Evolutionary conservation across 2,329 filamentous ascomycete genomes (phyloP).

Genomic region (Aspergillus unguis): DNA sequence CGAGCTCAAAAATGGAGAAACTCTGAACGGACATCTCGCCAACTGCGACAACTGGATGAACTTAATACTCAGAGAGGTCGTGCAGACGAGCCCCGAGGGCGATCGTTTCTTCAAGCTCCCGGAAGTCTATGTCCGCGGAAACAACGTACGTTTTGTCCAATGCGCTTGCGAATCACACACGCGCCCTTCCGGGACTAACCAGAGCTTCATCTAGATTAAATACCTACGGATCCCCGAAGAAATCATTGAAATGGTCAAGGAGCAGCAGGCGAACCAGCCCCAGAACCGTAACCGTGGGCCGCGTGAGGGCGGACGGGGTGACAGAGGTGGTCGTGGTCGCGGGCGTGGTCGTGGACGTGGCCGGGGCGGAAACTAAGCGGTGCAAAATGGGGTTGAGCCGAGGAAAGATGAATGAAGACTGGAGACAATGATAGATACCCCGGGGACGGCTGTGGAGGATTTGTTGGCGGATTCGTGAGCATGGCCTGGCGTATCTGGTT

Average conservation of each 20-base stretch:
- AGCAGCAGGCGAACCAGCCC: constrained; percentile 74
- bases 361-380: constrained; percentile 32
- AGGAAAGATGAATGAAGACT: constrained; percentile 14
- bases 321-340: constrained; percentile 42
- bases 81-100: constrained; percentile 91
- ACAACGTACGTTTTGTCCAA: constrained; percentile 67
- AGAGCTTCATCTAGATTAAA: constrained; percentile 69
- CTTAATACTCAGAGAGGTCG: constrained; percentile 91
- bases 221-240: constrained; percentile 95
- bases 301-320: constrained; percentile 37
- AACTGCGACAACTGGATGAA: constrained; percentile 99
- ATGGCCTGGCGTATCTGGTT: constrained; percentile 42
- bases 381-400: background rate
- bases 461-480: constrained; percentile 33
- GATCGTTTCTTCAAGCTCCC: constrained; percentile 89
- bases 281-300: constrained; percentile 40
- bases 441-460: constrained; percentile 28
- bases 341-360: constrained; percentile 45
- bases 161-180: background rate
- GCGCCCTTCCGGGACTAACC: background rate
- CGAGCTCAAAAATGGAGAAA: constrained; percentile 96
- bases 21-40: constrained; percentile 91
- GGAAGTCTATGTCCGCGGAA: constrained; percentile 94
- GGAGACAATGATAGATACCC: constrained; percentile 33
- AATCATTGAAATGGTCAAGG: constrained; percentile 90